A percentile compares a stretch with the other conserved stretches of the same genome.
These are phyloP conservation scores for Colletotrichum cereale DNA, from an alignment of 2,329 filamentous ascomycete genomes.

Conservation along the genomic window DNA sequence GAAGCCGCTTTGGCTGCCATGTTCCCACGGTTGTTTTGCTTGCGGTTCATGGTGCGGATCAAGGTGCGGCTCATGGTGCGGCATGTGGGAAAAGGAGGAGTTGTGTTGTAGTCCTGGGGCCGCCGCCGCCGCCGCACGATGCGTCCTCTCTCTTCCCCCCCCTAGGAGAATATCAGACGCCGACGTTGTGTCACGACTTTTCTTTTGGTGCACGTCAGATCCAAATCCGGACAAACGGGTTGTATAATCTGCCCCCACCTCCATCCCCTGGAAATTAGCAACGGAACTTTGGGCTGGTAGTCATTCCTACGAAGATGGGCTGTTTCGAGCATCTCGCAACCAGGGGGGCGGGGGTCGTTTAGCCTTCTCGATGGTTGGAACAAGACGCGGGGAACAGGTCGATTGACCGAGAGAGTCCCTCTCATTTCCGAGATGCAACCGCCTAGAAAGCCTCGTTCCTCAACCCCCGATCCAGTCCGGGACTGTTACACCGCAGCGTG, in stretches of 20 bases:
- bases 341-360: not conserved
- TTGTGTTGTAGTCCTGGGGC: too few relatives aligned
- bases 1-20: constrained; percentile 5
- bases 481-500: constrained; percentile 8
- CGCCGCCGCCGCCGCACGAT: constrained; percentile 32
- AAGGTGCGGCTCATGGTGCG: constrained; percentile 38
- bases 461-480: not conserved
- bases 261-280: constrained; percentile 1
- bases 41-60: too few relatives aligned
- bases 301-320: not conserved
- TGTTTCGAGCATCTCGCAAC: not conserved
- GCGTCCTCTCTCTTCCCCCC: not conserved
- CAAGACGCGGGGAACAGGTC: not conserved
- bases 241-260: not conserved
- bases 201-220: constrained; percentile 5
- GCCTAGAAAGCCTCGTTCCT: not conserved
- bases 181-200: constrained; percentile 20
- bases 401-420: not conserved
- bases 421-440: constrained; percentile 8
- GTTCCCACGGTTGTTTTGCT: not conserved
- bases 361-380: not conserved
- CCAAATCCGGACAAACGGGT: constrained; percentile 4
- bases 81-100: constrained; percentile 9
- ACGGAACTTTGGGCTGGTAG: not conserved
- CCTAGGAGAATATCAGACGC: constrained; percentile 2